Base-by-base conservation (phyloP, 805 yeast species). In the Candida argentea region DNA sequence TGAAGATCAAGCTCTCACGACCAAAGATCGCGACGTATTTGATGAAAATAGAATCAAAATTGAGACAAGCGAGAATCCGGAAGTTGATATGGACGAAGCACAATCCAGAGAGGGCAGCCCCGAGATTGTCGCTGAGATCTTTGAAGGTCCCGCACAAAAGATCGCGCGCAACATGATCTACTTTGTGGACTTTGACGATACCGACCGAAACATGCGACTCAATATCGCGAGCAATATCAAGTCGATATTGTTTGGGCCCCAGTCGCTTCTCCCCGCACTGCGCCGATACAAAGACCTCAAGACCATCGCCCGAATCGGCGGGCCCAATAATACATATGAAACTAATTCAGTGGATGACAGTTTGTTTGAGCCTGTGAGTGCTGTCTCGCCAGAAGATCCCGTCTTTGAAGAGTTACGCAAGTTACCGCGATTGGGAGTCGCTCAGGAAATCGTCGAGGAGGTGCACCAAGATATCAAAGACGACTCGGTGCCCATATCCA, bases 131-230 rank as follows among this genome's bases (percentile, higher is more conserved):
- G 31, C 29, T 9, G 36, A 31, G 13, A 24, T 26, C 9, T 73
- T 63, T 40, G 77, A 76, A 47, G 94, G 94, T 0, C 94, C 94
- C 1, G 50, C 59, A 2, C 85, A 76, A 42, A 62, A 62, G 29
- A 73, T 78, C 2, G 62, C 73, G 1, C 61, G 70, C 20, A 73
- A 76, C 39, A 57, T 57, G 22, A 48, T 84, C 0, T 61, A 70
- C 2, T 55, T 81, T 25, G 62, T 73, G 34, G 69, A 68, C 20
- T 71, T 73, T 37, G 52, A 52, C 13, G 53, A 48, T 14, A 53
- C 54, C 3, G 43, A 51, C 6, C 42, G 46, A 15, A 39, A 58
- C 5, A 22, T 26, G 10, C 19, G 10, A 8, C 10, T 26, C 5
- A 26, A 20, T 9, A 42, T 42, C 20, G 47, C 44, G n/a, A 20